Evolutionary conservation across 2,329 filamentous ascomycete species (phyloP).

Genomic region (Tricladium varicosporioides): DNA sequence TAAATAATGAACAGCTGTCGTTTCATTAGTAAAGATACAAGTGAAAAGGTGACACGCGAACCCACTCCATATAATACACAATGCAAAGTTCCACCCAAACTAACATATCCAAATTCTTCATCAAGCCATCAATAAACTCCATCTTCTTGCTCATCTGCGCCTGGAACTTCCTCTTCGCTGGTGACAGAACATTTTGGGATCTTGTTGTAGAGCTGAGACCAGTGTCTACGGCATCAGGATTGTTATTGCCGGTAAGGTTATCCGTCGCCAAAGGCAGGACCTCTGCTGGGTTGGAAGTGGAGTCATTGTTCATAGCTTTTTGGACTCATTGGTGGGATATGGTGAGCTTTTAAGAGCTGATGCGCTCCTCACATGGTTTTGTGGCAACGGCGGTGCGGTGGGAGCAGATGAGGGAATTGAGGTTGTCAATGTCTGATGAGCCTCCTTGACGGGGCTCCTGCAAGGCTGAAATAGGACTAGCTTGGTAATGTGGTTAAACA

Average conservation of each 20-base stretch:
- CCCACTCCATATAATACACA: slow-evolving; percentile 70
- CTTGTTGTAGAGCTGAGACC: not conserved
- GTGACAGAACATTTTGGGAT: slow-evolving; percentile 17
- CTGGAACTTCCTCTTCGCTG: slow-evolving; percentile 33
- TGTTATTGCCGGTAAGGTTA: not conserved
- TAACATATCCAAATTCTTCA: slow-evolving; percentile 59
- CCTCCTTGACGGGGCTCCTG: not conserved
- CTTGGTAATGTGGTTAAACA: not conserved
- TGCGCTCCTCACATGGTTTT: slow-evolving; percentile 23
- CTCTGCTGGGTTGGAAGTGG: slow-evolving; percentile 42
- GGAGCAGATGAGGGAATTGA: not conserved
- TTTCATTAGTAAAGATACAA: slow-evolving; percentile 4
- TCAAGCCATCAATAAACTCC: slow-evolving; percentile 58
- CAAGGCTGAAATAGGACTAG: not conserved
- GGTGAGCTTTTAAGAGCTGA: slow-evolving; percentile 6
- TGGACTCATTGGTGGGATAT: slow-evolving; percentile 31
- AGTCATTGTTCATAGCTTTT: slow-evolving; percentile 52
- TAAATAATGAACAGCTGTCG: slow-evolving; percentile 61
- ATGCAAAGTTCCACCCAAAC: slow-evolving; percentile 64
- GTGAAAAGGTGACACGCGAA: not conserved
- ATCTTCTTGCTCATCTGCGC: slow-evolving; percentile 50
- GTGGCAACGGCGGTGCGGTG: not conserved
- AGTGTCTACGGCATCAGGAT: slow-evolving; percentile 9
- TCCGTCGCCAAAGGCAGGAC: slow-evolving; percentile 27
- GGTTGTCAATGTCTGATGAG: not conserved